Percentiles rank a stretch among this genome's conserved stretches.
Conservation (phyloP, 1,284 basidiomycete genomes). For the Cutaneotrichosporon arboriforme region DNA sequence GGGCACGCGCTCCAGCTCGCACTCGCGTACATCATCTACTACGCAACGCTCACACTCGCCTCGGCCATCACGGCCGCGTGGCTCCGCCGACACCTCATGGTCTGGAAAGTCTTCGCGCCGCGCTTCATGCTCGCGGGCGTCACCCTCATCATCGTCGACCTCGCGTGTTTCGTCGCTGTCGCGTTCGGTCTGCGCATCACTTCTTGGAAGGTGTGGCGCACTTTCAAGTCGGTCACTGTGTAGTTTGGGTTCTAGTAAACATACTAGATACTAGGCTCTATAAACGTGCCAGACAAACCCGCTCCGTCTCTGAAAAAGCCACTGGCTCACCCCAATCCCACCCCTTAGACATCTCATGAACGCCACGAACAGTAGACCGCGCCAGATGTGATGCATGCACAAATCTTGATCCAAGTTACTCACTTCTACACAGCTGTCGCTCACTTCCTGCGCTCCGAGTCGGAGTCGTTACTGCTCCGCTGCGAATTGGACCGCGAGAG, state of each 20-base stretch:
- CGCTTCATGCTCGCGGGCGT: slow-evolving; percentile 74
- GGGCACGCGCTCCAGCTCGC: slow-evolving; percentile 52
- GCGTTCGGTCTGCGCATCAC: slow-evolving; percentile 40
- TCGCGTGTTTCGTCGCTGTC: slow-evolving; percentile 48
- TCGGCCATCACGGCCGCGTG: slow-evolving; percentile 68
- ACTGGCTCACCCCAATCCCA: background rate
- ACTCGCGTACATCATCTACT: slow-evolving; percentile 66
- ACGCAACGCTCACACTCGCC: slow-evolving; percentile 61
- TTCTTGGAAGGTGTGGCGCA: slow-evolving; percentile 43
- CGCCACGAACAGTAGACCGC: no score
- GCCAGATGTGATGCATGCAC: background rate
- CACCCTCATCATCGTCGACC: slow-evolving; percentile 49
- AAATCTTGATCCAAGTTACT: background rate
- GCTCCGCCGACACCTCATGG: slow-evolving; percentile 88
- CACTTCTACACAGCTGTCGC: background rate
- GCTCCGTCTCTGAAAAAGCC: background rate
- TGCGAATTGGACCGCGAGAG: background rate
- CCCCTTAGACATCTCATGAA: background rate
- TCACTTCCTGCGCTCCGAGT: slow-evolving; percentile 1
- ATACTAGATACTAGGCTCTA: no score
- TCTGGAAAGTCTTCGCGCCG: slow-evolving; percentile 98
- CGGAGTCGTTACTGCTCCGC: background rate
- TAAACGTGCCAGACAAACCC: no score
- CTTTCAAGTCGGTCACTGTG: slow-evolving; percentile 40
- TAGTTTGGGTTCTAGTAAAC: no score